These are phyloP conservation scores for Apostasia ramifera DNA, from an alignment of 106 monocot species.

Conservation along the genomic window DNA sequence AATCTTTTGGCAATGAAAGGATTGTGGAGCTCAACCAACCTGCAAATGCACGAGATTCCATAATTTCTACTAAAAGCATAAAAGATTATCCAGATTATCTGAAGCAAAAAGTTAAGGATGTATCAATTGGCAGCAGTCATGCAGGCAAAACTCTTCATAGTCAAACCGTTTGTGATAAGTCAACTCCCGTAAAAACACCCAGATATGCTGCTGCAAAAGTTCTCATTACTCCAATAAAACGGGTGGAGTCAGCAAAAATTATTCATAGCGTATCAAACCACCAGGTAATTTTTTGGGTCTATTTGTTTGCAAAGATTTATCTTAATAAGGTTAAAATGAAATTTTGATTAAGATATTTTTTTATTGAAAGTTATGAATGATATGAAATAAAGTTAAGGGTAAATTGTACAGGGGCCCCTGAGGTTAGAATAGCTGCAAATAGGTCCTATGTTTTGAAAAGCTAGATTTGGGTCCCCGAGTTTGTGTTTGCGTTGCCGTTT, in stretches of 20 bases:
- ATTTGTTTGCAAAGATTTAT: too few species aligned
- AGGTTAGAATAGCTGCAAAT: too few species aligned
- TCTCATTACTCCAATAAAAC: constrained; percentile 46
- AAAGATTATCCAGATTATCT: constrained; percentile 34
- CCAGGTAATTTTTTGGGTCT: too few species aligned
- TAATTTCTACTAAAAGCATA: constrained; percentile 43
- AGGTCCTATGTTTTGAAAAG: too few species aligned
- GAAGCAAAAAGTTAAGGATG: constrained; percentile 35
- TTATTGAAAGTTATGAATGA: too few species aligned
- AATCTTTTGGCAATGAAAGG: constrained; percentile 44
- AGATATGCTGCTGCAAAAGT: constrained; percentile 36
- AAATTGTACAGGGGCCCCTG: too few species aligned
- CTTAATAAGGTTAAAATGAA: too few species aligned
- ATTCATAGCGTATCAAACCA: constrained; percentile 26
- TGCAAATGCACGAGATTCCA: constrained; percentile 22
- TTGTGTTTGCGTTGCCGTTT: too few species aligned
- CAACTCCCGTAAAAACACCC: constrained; percentile 27
- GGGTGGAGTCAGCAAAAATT: constrained; percentile 34
- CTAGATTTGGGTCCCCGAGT: too few species aligned
- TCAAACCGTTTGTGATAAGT: constrained; percentile 15
- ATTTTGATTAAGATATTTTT: too few species aligned
- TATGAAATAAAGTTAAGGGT: too few species aligned
- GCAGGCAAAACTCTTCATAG: constrained; percentile 18
- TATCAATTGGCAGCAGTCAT: constrained; percentile 44
- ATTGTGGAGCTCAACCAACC: constrained; percentile 32